Evolutionary conservation across 2,329 filamentous ascomycete genomes (phyloP), one percentile per base, ranked within the genome.

Genomic region (Sarocladium oryzae): DNA sequence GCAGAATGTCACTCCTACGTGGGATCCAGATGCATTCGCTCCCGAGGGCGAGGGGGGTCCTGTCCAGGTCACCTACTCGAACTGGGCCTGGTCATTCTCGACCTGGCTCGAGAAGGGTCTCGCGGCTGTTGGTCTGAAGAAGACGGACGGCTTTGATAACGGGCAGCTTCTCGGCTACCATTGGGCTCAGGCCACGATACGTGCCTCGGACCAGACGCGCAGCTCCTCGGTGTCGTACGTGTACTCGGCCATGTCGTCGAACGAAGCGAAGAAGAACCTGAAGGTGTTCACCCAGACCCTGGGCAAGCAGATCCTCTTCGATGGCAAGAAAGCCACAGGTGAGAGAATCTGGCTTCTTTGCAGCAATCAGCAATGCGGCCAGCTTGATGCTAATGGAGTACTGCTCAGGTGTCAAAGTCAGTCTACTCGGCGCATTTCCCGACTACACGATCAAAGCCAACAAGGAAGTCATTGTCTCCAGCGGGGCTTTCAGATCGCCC

Each of bases 291-390:
- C 59, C 0, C 52, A 65, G 3, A 74, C 73, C 0, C 60, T 70
- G 4, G 76, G 70, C 2, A 69, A 71, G 55, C 69, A 65, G 37
- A 67, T 81, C 1, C 21, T 76, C 0, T 79, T 77, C 41, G 57
- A 72, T 48, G 35, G 33, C 2, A 51, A 46, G 35, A 43, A 32
- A 36, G 33, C 0, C 55, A 38, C 21, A 23, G 36, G 49, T 21
- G 30, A 11, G 10, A 48, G 13, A 30, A 30, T 7, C 28, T 30
- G 28, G 13, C 28, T 7, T 30, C 28, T 30, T 30, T 13, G 28
- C 20, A 38, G n/a, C 16, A 35, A 26, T n/a, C n/a, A n/a, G n/a
- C n/a, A n/a, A n/a, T n/a, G n/a, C n/a, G n/a, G n/a, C n/a, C n/a
- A n/a, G n/a, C n/a, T n/a, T n/a, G n/a, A n/a, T n/a, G n/a, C n/a